A percentile compares a stretch with the other conserved stretches of the same genome.
Evolutionary conservation across 768 basidiomycete species (phyloP).

Genomic region (Amanita pallidorosea): DNA sequence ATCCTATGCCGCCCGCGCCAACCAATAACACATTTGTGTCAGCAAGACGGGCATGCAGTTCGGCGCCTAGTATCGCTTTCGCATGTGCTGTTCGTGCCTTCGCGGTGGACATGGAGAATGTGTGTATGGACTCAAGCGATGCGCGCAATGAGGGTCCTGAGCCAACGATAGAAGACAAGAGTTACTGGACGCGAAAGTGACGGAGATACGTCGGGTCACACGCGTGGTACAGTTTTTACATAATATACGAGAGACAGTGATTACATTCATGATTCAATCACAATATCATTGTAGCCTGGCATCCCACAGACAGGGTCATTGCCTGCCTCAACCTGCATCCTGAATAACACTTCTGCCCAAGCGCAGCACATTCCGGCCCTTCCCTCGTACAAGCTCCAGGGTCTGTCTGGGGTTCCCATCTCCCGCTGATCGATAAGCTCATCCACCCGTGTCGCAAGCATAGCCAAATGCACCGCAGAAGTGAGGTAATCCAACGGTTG

Average conservation of each 20-base stretch:
- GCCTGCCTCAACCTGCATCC: conserved; percentile 14
- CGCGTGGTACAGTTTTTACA: neutral
- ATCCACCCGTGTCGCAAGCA: conserved; percentile 27
- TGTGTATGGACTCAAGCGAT: neutral
- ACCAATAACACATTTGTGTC: conserved; percentile 75
- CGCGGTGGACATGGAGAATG: conserved; percentile 30
- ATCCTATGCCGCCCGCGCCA: conserved; percentile 95
- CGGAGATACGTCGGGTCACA: conserved; percentile 5
- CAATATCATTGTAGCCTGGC: conserved; percentile 31
- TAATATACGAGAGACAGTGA: too few relatives aligned
- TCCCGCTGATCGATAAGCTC: conserved; percentile 20
- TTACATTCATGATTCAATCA: neutral
- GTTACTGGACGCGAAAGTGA: neutral
- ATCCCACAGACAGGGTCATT: conserved; percentile 17
- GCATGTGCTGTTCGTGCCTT: conserved; percentile 50
- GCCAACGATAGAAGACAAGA: neutral
- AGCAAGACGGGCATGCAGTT: conserved; percentile 50
- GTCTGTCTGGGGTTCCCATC: conserved; percentile 38
- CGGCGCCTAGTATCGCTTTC: conserved; percentile 69
- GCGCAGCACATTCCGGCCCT: conserved; percentile 48
- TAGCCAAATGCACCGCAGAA: conserved; percentile 5
- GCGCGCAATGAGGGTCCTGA: neutral
- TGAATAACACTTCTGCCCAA: conserved; percentile 34
- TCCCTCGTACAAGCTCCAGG: conserved; percentile 51
- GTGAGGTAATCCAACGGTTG: conserved; percentile 1